These are phyloP conservation scores for Phaffia australis DNA, from an alignment of 768 basidiomycete genomes.

Conservation along the genomic window DNA sequence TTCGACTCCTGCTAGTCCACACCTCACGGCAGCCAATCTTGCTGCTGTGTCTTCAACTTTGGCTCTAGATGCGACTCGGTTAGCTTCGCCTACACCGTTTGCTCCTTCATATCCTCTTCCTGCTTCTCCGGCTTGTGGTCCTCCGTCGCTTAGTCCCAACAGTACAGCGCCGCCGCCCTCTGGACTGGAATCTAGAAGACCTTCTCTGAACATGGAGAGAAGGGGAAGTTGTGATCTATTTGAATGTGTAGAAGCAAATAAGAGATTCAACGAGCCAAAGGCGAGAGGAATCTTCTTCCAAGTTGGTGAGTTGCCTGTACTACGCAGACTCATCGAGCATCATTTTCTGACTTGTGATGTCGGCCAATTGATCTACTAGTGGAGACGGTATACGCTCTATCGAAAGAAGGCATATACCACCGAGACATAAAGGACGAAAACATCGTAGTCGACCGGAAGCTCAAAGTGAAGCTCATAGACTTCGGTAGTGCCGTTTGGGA, in stretches of 20 bases:
- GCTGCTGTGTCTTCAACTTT: neutral
- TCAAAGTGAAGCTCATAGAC: conserved; percentile 84
- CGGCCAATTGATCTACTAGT: conserved; percentile 38
- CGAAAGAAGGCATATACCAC: conserved; percentile 38
- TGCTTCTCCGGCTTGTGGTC: conserved; percentile 21
- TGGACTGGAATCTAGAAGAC: conserved; percentile 15
- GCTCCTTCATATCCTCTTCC: conserved; percentile 19
- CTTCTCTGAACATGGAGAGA: conserved; percentile 46
- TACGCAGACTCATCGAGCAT: neutral
- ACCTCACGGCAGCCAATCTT: neutral
- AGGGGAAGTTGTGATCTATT: conserved; percentile 84
- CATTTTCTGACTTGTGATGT: neutral
- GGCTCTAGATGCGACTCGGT: neutral
- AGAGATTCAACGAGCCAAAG: conserved; percentile 63
- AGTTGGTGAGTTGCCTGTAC: conserved; percentile 41
- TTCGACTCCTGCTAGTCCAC: neutral
- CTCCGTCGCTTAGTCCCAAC: conserved; percentile 13
- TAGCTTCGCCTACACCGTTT: conserved; percentile 20
- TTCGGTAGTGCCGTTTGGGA: conserved; percentile 69
- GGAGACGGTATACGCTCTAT: conserved; percentile 68
- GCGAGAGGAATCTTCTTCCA: conserved; percentile 77
- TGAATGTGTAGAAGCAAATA: conserved; percentile 86
- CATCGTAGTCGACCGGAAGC: conserved; percentile 37
- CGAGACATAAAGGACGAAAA: conserved; percentile 44
- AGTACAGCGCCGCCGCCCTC: conserved; percentile 12